Evolutionary conservation across 2,329 filamentous ascomycete genomes (phyloP), one percentile per base, ranked within the genome.

Genomic region (Colletotrichum sp.): DNA sequence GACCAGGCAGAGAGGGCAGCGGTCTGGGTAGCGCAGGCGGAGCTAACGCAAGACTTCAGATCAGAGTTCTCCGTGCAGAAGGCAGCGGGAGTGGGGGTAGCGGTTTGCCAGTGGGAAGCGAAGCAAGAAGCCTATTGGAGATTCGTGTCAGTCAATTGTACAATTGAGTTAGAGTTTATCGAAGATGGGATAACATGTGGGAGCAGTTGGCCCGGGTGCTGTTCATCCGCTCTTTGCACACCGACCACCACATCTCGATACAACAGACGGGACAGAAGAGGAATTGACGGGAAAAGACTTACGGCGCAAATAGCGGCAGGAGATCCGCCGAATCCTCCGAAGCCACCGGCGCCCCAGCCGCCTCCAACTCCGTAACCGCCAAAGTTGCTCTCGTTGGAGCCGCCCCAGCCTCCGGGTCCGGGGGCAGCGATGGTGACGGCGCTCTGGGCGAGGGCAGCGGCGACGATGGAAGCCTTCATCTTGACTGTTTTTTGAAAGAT

Each of bases 61-160:
- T 32, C 60, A 15, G 76, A 68, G 24, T 64, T 71, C 28, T 68
- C 63, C 60, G 75, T 68, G 77, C 80, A 81, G 60, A 79, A 79
- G 21, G 79, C 79, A 16, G 77, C 55, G 39, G 80, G 80, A 5
- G 78, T 78, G 10, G 77, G 78, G 18, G 78, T 75, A 12, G 79
- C 78, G 6, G 79, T 79, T n/a, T 70, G 69, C 77, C 78, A 81
- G 78, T 80, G 79, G 26, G 79, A 81, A 8, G 80, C 80, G 65
- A 80, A 78, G 70, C 80, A 80, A 59, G 78, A 78, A 60, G 67
- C 74, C 78, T 79, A 36, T 30, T 5, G 28, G 12, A 12, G 15
- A 24, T 68, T 68, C 65, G 18, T 68, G 65, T 68, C 65, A 68
- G 65, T 18, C 12, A 13, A 13, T n/a, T 26, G 8, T 57, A 71